Percentiles rank a stretch among this genome's conserved stretches.
phyloP scores from a whole-genome alignment of 352 stramenopile species.

The Globisporangium cederbergense region DNA sequence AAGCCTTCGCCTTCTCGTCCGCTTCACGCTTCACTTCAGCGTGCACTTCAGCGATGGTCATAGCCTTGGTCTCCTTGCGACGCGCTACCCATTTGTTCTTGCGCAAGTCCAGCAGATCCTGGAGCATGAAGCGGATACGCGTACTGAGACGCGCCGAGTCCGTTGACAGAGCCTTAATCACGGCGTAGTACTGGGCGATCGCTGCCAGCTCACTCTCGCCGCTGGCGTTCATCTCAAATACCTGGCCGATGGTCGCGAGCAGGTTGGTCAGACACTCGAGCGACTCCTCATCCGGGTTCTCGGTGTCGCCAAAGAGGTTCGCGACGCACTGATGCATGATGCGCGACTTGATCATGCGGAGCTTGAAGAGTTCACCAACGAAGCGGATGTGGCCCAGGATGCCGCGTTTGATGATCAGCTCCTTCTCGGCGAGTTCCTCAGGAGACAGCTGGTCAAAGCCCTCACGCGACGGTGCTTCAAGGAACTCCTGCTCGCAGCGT shows the following conservation, averaged over 20 bases:
- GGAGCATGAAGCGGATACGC: slow-evolving; percentile 82
- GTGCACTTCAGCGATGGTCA: slow-evolving; percentile 81
- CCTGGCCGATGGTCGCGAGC: slow-evolving; percentile 90
- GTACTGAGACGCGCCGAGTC: slow-evolving; percentile 70
- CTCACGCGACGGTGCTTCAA: slow-evolving; percentile 79
- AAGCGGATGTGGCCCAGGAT: slow-evolving; percentile 94
- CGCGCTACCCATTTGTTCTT: slow-evolving; percentile 71
- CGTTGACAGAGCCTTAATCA: slow-evolving; percentile 62
- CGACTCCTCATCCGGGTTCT: slow-evolving; percentile 91
- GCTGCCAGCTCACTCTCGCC: slow-evolving; percentile 51
- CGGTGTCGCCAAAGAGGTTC: slow-evolving; percentile 71
- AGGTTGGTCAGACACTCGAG: slow-evolving; percentile 95
- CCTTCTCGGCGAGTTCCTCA: slow-evolving; percentile 65
- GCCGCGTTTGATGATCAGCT: slow-evolving; percentile 75
- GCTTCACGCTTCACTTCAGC: slow-evolving; percentile 68
- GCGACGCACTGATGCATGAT: slow-evolving; percentile 93
- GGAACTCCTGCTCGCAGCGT: slow-evolving; percentile 94
- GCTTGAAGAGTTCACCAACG: slow-evolving; percentile 95
- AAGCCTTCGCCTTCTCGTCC: slow-evolving; percentile 62
- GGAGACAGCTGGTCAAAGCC: slow-evolving; percentile 50
- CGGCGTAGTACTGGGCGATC: slow-evolving; percentile 68
- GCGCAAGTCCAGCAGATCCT: slow-evolving; percentile 76
- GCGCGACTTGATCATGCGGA: slow-evolving; percentile 92
- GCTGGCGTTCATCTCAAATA: slow-evolving; percentile 66
- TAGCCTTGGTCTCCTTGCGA: slow-evolving; percentile 80